Conservation (phyloP, 164 flowering plant genomes). For the Litsea cubeba region DNA sequence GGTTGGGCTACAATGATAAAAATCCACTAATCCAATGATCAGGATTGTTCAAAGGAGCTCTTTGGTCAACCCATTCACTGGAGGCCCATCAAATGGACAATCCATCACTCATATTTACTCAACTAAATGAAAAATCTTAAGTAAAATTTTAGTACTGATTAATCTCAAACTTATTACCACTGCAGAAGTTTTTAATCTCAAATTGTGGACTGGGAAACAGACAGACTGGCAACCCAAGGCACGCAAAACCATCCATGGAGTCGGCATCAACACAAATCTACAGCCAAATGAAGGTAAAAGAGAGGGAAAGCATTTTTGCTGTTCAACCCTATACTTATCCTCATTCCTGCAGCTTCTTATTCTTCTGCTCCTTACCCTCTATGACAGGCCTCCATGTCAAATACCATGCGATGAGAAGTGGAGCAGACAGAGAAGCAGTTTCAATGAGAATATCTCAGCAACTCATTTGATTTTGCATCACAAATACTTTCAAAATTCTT, state of each 20-base stretch:
- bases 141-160: background rate
- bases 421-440: constrained; percentile 59
- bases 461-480: constrained; percentile 38
- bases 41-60: no score
- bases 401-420: constrained; percentile 69
- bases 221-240: constrained; percentile 85
- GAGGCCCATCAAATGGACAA: no score
- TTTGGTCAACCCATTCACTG: no score
- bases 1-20: background rate
- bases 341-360: background rate
- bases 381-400: constrained; percentile 65
- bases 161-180: background rate
- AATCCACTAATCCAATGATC: no score
- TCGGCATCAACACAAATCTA: constrained; percentile 83
- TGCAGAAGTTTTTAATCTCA: constrained; percentile 56
- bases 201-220: constrained; percentile 64
- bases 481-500: background rate
- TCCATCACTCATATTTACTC: no score
- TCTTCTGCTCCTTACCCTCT: background rate
- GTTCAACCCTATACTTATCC: background rate
- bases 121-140: no score
- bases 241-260: constrained; percentile 58
- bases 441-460: constrained; percentile 88
- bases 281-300: constrained; percentile 71
- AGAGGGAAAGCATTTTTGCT: no score